Base-by-base conservation (phyloP, 2,329 filamentous ascomycete species). In the Monosporascus cannonballus region DNA sequence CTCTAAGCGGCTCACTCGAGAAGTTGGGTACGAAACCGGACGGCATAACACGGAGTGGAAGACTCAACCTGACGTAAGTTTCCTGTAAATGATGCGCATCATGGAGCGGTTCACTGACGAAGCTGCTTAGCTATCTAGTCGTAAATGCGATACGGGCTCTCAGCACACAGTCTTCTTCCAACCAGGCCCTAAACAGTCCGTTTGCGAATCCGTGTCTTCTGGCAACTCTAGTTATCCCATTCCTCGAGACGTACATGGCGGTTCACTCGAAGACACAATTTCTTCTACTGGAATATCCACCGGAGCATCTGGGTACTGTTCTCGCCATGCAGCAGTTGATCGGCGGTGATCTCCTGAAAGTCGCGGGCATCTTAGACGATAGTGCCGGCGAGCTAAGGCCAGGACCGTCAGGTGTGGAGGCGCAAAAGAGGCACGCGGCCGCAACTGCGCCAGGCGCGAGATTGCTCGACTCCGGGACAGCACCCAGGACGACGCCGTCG, bases 121-220 rank as follows among this genome's bases (percentile, higher is more conserved):
- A 17, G 44, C 1, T 4, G 15, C 44, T 50, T 41, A 84, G 82
- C 56, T 85, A 82, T 58, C 72, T 86, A 48, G 77, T 85, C 51
- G 76, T 76, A 58, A 83, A 76, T 56, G 79, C 79, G 4, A 81
- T 85, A 76, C 81, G 85, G 63, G 71, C 75, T 1, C 80, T 78
- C 56, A 79, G 76, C 5, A 70, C 76, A 1, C 79, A 80, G 53
- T 74, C 74, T 1, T 65, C 79, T 7, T 63, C 74, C 3, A 74
- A 75, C 51, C 78, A 81, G 54, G 73, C 73, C 3, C 72, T 75
- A 34, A 75, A 77, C 52, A 81, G 80, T 57, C 80, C 79, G 0
- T 79, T 83, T 54, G 71, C 73, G 17, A 77, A 81, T 58, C 73
- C 79, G 1, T 70, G 75, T 22, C 69, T 80, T 17, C 73, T 86